Evolutionary conservation across 768 basidiomycete species (phyloP), one percentile per base, ranked within the genome.

Genomic region (Russula sp.): DNA sequence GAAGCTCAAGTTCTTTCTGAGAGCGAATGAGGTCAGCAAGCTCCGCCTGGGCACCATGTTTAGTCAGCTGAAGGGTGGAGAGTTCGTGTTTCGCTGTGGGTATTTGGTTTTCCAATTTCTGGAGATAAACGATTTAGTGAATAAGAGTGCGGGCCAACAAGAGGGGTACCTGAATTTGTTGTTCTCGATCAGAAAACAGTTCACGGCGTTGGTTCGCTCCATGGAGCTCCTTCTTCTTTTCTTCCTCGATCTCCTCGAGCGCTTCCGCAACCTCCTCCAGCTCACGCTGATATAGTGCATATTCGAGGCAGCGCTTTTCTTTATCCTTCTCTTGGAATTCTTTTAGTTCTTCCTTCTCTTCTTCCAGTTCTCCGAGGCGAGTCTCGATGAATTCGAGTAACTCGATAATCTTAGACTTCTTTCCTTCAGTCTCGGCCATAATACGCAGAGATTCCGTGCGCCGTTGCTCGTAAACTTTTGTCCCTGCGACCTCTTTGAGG

Each of bases 401-500:
- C 69, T 98, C 95, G 70, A 81, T 85, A 67, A 99, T 97, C 76
- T 98, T 98, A 16, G 83, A 79, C 10, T 94, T 87, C 71, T 98
- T 98, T 5, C 89, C 82, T 69, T 96, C 94, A 54, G 97, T 98
- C 73, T 98, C 96, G 32, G 92, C 84, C 92, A 98, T 97, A 73
- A 98, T 94, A 59, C 91, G 87, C n/a, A 95, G 79, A 5, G 92
- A 94, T 73, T 99, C 97, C 0, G 89, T 69, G 18, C 96, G 84
- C 53, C 95, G 87, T 72, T 96, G 90, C 76, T 99, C 97, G 72
- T 99, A 99, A 1, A 98, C 94, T 70, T 97, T 94, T 0, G 97
- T 99, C 3, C 97, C 97, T 0, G 96, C 97, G 0, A 99, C 95
- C 75, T 99, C 97, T 72, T 99, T 98, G 52, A 99, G 79, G n/a